Evolutionary conservation across 192 early-diverging fungal species (phyloP).

Genomic region (Rhizoclosmatium sp.): DNA sequence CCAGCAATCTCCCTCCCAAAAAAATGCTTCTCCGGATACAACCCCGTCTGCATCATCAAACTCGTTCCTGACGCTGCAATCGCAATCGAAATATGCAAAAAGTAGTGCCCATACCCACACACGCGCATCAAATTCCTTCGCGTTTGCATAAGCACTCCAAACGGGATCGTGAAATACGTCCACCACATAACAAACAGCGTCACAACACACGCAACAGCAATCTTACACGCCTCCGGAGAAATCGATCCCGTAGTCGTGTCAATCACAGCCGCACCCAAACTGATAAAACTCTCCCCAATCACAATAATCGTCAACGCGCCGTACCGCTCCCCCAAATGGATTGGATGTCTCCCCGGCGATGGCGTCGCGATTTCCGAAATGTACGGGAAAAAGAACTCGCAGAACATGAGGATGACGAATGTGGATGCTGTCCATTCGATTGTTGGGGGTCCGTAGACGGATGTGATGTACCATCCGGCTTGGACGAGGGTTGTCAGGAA

Average conservation of each 20-base stretch:
- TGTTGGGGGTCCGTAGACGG: background rate
- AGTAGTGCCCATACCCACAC: conserved; percentile 17
- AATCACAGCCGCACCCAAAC: background rate
- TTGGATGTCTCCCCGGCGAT: background rate
- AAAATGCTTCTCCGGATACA: background rate
- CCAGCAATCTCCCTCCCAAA: background rate
- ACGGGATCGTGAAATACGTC: conserved; percentile 22
- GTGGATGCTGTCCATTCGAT: background rate
- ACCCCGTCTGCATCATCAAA: background rate
- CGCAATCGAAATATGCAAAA: background rate
- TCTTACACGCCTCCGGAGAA: background rate
- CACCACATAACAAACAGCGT: conserved; percentile 20
- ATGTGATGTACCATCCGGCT: conserved; percentile 6
- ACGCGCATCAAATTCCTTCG: background rate
- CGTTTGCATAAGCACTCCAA: background rate
- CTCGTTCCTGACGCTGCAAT: background rate
- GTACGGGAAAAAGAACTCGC: background rate
- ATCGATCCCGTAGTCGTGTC: background rate
- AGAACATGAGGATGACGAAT: background rate
- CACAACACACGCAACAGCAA: background rate
- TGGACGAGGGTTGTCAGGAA: background rate
- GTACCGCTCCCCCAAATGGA: conserved; percentile 11
- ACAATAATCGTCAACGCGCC: conserved; percentile 23
- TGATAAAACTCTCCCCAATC: background rate
- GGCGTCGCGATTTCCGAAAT: background rate